A percentile compares a stretch with the other conserved stretches of the same genome.
phyloP scores from a whole-genome alignment of 495 filamentous ascomycete genomes.

The Neurospora sp. region DNA sequence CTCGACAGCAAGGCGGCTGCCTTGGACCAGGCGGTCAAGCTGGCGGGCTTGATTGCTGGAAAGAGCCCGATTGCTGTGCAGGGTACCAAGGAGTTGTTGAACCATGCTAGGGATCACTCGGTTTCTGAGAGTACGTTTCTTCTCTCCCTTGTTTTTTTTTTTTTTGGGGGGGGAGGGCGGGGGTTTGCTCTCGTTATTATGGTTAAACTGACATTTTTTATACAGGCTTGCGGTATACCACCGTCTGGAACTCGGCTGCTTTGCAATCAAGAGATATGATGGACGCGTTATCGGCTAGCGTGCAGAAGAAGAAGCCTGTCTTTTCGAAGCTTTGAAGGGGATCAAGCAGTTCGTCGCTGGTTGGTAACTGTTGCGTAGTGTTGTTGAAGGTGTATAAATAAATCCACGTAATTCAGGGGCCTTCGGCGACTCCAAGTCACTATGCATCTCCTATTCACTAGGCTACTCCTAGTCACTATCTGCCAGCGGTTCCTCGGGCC shows the following conservation, averaged over 20 bases:
- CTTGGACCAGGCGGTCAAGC: slow-evolving; percentile 50
- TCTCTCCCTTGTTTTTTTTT: neutral
- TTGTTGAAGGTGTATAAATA: neutral
- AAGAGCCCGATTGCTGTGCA: slow-evolving; percentile 92
- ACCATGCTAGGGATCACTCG: slow-evolving; percentile 69
- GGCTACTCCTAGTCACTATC: slow-evolving; percentile 27
- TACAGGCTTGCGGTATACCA: slow-evolving; percentile 68
- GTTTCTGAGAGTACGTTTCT: slow-evolving; percentile 59
- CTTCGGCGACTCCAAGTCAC: neutral
- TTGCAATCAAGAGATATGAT: slow-evolving; percentile 74
- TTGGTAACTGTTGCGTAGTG: neutral
- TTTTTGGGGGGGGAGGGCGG: too few species aligned
- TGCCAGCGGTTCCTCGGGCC: slow-evolving; percentile 24
- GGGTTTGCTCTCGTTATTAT: neutral
- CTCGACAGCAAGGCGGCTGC: slow-evolving; percentile 53
- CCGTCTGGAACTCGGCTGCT: slow-evolving; percentile 75
- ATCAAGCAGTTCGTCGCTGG: neutral
- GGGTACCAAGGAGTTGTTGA: slow-evolving; percentile 87
- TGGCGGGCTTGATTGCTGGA: slow-evolving; percentile 56
- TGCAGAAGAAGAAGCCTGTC: slow-evolving; percentile 68
- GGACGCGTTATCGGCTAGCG: slow-evolving; percentile 60
- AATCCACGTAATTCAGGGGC: neutral
- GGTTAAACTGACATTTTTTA: neutral
- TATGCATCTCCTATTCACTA: neutral
- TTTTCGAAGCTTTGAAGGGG: slow-evolving; percentile 72